These are phyloP conservation scores for Lepidopterella palustris DNA, from an alignment of 495 filamentous ascomycete genomes.

Conservation along the genomic window DNA sequence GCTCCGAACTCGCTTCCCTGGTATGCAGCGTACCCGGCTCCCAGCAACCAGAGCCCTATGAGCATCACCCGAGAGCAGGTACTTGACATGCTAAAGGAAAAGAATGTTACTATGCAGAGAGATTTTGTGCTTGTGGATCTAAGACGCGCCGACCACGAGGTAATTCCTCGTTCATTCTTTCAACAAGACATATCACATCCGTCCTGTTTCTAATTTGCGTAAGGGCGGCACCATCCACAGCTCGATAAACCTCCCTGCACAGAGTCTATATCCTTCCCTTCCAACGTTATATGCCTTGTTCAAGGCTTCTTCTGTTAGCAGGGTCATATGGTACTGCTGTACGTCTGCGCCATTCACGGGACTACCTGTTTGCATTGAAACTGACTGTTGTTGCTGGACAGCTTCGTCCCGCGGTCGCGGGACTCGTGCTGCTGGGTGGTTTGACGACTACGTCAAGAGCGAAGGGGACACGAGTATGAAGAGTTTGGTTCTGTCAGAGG, in stretches of 20 bases:
- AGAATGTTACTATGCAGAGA: no score
- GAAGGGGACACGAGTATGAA: constrained; percentile 43
- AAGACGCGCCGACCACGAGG: no score
- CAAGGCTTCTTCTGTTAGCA: constrained; percentile 41
- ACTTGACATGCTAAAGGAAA: no score
- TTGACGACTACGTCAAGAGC: constrained; percentile 55
- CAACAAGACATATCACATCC: no score
- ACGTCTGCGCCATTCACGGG: constrained; percentile 10
- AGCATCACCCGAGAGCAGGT: no score
- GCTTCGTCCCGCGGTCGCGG: constrained; percentile 61
- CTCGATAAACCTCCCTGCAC: constrained; percentile 65
- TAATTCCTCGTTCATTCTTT: no score
- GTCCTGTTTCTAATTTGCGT: no score
- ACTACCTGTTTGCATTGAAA: neutral
- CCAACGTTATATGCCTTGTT: constrained; percentile 52
- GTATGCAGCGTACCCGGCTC: no score
- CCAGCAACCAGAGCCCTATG: no score
- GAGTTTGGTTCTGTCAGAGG: constrained; percentile 53
- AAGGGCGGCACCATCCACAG: constrained; percentile 59
- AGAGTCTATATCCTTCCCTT: constrained; percentile 53
- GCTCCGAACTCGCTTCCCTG: no score
- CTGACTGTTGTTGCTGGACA: constrained; percentile 29
- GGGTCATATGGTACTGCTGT: constrained; percentile 66
- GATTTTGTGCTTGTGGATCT: no score
- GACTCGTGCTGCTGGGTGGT: constrained; percentile 57